Evolutionary conservation across 148 eudicot species (phyloP), one percentile per base, ranked within the genome.

Genomic region (Persicaria tinctoria): DNA sequence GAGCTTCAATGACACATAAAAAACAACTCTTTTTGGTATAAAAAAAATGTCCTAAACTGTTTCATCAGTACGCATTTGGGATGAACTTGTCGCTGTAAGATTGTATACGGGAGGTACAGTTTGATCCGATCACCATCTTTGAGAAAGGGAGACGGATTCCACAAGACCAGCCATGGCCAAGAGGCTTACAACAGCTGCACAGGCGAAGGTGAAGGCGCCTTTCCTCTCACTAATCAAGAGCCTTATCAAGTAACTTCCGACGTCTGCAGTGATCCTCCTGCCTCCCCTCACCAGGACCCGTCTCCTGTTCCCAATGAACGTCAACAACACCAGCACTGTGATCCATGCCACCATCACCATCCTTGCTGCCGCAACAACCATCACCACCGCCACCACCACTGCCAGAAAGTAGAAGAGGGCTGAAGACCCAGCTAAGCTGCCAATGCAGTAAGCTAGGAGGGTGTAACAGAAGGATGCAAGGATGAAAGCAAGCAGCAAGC

Each of bases 261-360:
- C 44, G 48, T 92, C 95, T 12, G 76, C 16, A 18, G 95, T 87
- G 76, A 92, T 88, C 85, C 83, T 88, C 79, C 81, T 83, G 56
- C 93, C 89, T 70, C 88, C 82, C 51, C 71, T 79, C 12, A 75
- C 97, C 70, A 92, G 75, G 8, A 89, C 91, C 0, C 89, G 76
- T 2, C 93, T 80, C 2, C 90, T 84, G 74, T 92, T 92, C 32
- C 95, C 97, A 0, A 85, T 85, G n/a, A 90, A 86, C 1, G 95
- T 80, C 13, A 92, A 70, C 46, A 92, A 80, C 27, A 90, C 95
- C 68, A 90, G 56, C 73, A 92, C 90, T 1, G 90, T 90, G 75
- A 88, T 88, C 90, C 93, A 92, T 1, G 91, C 80, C 75, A 90
- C 87, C 27, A 89, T 54, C 2, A 87, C 85, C 62, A 91, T 82